Percentiles rank a stretch among this genome's conserved stretches.
Conservation (phyloP, 352 stramenopile genomes). For the Lagenidium giganteum region DNA sequence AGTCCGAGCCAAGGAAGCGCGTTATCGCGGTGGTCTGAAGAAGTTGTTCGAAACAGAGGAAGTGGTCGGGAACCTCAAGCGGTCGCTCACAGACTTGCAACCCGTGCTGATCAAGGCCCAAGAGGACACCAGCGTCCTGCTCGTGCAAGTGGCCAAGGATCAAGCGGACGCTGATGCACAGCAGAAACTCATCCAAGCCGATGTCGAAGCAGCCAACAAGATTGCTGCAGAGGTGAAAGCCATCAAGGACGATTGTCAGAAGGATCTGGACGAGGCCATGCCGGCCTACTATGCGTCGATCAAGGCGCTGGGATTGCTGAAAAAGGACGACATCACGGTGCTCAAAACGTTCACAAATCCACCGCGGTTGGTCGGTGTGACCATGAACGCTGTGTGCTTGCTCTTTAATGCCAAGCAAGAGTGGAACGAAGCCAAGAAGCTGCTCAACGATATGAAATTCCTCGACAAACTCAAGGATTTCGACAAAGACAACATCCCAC, state of each 20-base stretch:
- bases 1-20: constrained; percentile 78
- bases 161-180: constrained; percentile 90
- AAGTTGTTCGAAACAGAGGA: constrained; percentile 93
- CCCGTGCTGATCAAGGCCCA: constrained; percentile 87
- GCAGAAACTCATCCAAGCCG: constrained; percentile 87
- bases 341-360: constrained; percentile 92
- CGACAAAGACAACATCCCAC: constrained; percentile 86
- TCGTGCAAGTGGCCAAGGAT: constrained; percentile 88
- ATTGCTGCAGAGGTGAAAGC: constrained; percentile 89
- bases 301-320: constrained; percentile 86
- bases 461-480: constrained; percentile 85
- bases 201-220: constrained; percentile 88
- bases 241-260: constrained; percentile 94
- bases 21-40: constrained; percentile 82
- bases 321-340: constrained; percentile 92
- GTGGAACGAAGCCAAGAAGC: constrained; percentile 90
- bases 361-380: constrained; percentile 83
- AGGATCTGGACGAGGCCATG: constrained; percentile 91
- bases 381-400: constrained; percentile 91
- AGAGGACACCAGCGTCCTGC: constrained; percentile 79
- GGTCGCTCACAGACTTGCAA: constrained; percentile 88
- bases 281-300: constrained; percentile 90
- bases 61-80: constrained; percentile 90
- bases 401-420: constrained; percentile 86
- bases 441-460: constrained; percentile 92